Evolutionary conservation across 495 filamentous ascomycete genomes (phyloP), one percentile per base, ranked within the genome.

Genomic region (Stereocaulon alpinum): DNA sequence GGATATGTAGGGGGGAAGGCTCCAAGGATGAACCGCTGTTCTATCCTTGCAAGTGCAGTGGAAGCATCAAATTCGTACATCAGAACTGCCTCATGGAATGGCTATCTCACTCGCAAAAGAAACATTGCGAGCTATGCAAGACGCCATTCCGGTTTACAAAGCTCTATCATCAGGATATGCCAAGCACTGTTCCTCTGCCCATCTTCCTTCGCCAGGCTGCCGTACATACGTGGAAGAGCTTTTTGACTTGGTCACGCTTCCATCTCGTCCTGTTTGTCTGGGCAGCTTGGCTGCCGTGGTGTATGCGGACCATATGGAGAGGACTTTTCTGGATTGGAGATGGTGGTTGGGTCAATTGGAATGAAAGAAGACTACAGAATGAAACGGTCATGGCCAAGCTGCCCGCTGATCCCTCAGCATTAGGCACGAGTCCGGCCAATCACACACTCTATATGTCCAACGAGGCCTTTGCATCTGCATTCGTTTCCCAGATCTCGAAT

Each of bases 121-220:
- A 96, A 71, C 86, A 97, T 77, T 99, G 93, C 75, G 93, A 99
- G 77, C 83, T 99, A 17, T 99, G 93, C 82, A 97, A 97, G 71
- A 99, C 94, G 22, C 83, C 89, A 1, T 99, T 96, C 70, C 86
- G 88, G 41, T 99, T 99, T 72, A 99, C 93, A 24, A 97, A 99
- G 68, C 80, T 99, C 10, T 99, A 99, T 75, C 80, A 89, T 61
- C 88, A 89, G 10, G 76, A 90, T 61, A 99, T 97, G 94, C 93
- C 93, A 4, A 79, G 81, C 48, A 79, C 76, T 11, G 78, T 99
- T 41, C 94, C 93, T 1, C 74, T 83, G 17, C 80, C 83, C 32
- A 75, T 99, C 60, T 95, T 97, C 68, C 58, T 89, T 57, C 81
- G 82, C 56, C 87, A 90, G 68, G 81, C 87, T 56, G 68, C 83